Base-by-base conservation (phyloP, 345 rosid genomes). In the Linum lewisii region DNA sequence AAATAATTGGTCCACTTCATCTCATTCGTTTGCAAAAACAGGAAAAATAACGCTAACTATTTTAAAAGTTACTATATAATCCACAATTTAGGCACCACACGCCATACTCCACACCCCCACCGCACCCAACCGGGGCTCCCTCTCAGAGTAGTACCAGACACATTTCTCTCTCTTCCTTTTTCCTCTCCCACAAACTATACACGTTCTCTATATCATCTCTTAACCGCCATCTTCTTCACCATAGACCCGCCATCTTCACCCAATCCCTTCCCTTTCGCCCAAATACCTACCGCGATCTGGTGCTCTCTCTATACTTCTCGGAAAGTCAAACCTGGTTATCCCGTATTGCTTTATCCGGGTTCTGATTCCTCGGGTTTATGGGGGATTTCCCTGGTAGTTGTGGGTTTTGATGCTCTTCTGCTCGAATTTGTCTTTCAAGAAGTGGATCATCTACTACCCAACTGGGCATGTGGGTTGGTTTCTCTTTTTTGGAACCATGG, bases 401-500 rank as follows among this genome's bases (percentile, higher is more conserved):
- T 42, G 47, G 14, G 47, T 42, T 42, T 42, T 42, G 47, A 42
- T 42, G 18, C 47, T 42, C 11, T 42, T 42, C 47, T 42, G 47
- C 47, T 42, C 47, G 7, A 10, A 42, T 42, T 42, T 3, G 11
- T 42, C 47, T 42, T 42, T 10, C 47, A 42, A n/a, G 13, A 42
- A 42, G 18, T 42, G 13, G 13, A 15, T 42, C 14, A 42, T 42
- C 47, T 42, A 13, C 0, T 29, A 42, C 47, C 18, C 47, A 42
- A 37, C 21, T 59, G 78, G 78, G 78, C 65, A 72, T 86, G 82
- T 79, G 85, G 84, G 76, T 79, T 64, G 79, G 76, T 79, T 64
- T 78, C 72, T 75, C 72, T 81, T 68, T 72, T 65, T 76, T 85
- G 80, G 85, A 78, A 69, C 51, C 80, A 79, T 81, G 95, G 95